These are phyloP conservation scores for Iris pallida DNA, from an alignment of 116 monocot species.

Conservation along the genomic window DNA sequence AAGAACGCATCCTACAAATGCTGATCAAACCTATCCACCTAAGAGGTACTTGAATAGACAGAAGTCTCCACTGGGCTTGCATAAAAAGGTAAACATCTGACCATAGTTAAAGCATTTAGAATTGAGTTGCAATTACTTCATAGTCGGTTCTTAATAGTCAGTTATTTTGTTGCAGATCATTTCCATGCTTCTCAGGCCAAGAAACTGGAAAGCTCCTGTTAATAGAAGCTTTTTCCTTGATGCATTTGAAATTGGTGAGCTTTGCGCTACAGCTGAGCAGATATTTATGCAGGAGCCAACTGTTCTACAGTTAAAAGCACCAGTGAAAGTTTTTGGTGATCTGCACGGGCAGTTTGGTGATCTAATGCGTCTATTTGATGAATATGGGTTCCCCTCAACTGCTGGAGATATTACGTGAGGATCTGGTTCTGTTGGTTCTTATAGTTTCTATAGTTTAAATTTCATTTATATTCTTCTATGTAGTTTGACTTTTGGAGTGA, in stretches of 20 bases:
- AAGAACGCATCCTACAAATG: conserved; percentile 81
- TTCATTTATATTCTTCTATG: too few species aligned
- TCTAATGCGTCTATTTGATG: conserved; percentile 90
- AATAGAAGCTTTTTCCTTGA: conserved; percentile 79
- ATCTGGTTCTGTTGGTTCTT: too few species aligned
- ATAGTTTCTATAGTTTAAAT: too few species aligned
- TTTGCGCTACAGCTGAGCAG: conserved; percentile 91
- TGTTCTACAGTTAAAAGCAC: conserved; percentile 88
- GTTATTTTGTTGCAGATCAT: conserved; percentile 55
- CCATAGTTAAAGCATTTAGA: background rate
- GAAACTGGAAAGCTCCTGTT: conserved; percentile 82
- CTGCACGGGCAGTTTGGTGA: conserved; percentile 99
- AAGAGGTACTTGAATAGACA: conserved; percentile 68
- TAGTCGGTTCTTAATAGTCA: too few species aligned
- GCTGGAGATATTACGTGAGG: conserved; percentile 95
- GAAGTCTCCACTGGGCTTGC: conserved; percentile 79
- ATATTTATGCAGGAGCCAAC: conserved; percentile 88
- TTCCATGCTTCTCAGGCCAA: too few species aligned
- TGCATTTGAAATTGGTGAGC: conserved; percentile 89
- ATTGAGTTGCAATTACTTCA: background rate
- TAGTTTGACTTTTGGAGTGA: too few species aligned
- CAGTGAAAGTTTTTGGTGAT: conserved; percentile 94
- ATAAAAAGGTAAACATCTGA: conserved; percentile 53
- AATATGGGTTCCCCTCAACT: conserved; percentile 92
- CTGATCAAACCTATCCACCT: conserved; percentile 41